Conservation (phyloP, 2,329 filamentous ascomycete species). For the Chalaropsis thielavioides region DNA sequence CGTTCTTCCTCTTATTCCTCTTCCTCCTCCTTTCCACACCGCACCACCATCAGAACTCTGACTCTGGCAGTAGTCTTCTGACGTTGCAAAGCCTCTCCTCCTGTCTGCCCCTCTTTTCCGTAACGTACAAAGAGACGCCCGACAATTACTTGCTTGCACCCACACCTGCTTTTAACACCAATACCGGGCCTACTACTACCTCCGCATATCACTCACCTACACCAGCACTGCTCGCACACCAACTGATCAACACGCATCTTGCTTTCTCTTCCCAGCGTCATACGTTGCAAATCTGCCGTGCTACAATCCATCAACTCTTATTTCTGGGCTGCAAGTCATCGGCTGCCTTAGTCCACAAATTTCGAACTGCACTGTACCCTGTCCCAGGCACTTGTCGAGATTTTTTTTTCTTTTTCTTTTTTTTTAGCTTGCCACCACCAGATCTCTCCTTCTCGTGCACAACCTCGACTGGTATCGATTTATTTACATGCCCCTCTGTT, state of each 20-base stretch:
- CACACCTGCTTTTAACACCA: neutral
- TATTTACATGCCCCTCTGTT: neutral
- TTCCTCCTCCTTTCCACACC: neutral
- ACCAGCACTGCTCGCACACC: neutral
- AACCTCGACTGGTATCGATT: neutral
- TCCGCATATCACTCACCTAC: too few species aligned
- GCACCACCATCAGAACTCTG: neutral
- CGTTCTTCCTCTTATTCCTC: neutral
- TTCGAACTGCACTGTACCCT: neutral
- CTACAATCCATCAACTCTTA: neutral
- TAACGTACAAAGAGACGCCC: neutral
- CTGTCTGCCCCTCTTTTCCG: neutral
- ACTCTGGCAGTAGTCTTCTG: neutral
- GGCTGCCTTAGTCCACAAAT: neutral
- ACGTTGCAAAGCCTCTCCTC: neutral
- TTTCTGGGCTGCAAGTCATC: neutral
- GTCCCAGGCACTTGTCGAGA: neutral
- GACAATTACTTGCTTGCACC: neutral
- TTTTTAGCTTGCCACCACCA: neutral
- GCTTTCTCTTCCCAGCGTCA: neutral
- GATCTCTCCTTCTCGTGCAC: neutral
- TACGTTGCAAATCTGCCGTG: neutral
- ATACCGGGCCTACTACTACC: neutral
- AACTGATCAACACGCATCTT: neutral
- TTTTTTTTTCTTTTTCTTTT: neutral